A percentile compares a stretch with the other conserved stretches of the same genome.
phyloP scores from a whole-genome alignment of 805 yeast genomes.

The Starmerella potacharoeniae region DNA sequence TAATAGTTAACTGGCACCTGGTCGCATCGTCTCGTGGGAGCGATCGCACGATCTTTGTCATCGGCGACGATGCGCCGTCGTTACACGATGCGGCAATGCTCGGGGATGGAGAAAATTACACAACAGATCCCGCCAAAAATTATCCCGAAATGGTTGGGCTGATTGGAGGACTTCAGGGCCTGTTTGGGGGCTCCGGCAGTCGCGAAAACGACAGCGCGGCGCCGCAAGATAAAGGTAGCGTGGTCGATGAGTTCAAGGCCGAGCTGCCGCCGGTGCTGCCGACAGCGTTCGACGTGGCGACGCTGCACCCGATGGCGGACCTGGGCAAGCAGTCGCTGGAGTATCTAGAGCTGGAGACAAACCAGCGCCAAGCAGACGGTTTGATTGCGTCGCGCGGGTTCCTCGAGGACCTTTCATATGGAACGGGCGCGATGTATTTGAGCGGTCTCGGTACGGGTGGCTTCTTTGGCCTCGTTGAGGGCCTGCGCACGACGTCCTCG shows the following conservation, averaged over 20 bases:
- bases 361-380: constrained; percentile 47
- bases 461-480: constrained; percentile 75
- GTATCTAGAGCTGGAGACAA: constrained; percentile 66
- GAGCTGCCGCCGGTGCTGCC: constrained; percentile 17
- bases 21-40: too few relatives aligned
- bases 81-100: neutral
- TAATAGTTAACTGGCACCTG: too few relatives aligned
- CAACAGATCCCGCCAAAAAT: neutral
- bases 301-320: constrained; percentile 86
- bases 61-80: neutral
- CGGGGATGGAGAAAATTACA: neutral
- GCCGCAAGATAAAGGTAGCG: neutral
- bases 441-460: constrained; percentile 82
- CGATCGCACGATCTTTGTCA: neutral
- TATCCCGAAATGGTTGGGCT: neutral
- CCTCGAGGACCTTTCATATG: constrained; percentile 95
- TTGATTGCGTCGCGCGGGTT: constrained; percentile 93
- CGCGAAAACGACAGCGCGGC: neutral
- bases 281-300: constrained; percentile 47
- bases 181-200: neutral
- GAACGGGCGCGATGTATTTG: constrained; percentile 89
- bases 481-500: constrained; percentile 64
- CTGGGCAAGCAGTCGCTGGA: constrained; percentile 72
- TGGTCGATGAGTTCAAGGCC: constrained; percentile 1
- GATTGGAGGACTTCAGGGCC: constrained; percentile 4